Evolutionary conservation across 306 rosid species (phyloP).

Genomic region (Pterocarpus santalinus): DNA sequence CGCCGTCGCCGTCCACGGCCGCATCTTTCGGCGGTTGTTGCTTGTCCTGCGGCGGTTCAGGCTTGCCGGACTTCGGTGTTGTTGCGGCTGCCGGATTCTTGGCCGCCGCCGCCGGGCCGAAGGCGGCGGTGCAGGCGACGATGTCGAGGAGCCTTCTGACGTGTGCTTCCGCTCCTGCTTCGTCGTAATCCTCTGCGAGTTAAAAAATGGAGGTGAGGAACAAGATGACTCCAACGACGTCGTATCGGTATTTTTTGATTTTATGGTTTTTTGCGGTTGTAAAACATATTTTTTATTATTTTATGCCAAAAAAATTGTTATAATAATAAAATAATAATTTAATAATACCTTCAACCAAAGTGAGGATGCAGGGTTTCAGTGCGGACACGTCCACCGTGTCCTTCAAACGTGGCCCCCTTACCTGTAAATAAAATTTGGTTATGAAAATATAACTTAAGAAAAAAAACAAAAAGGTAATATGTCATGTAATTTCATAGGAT

Average conservation of each 20-base stretch:
- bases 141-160: conserved; percentile 84
- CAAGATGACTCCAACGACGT: conserved; percentile 43
- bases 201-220: background rate
- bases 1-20: conserved; percentile 65
- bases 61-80: conserved; percentile 54
- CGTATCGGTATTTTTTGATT: conserved; percentile 1
- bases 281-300: background rate
- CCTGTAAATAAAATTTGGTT: conserved; percentile 48
- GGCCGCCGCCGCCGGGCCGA: conserved; percentile 63
- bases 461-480: too few relatives aligned
- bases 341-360: conserved; percentile 75
- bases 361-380: conserved; percentile 82
- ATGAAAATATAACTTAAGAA: too few relatives aligned
- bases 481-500: too few relatives aligned
- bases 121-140: conserved; percentile 88
- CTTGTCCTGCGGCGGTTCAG: conserved; percentile 42
- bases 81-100: conserved; percentile 44
- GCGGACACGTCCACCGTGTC: conserved; percentile 92
- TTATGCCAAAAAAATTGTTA: background rate
- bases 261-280: background rate
- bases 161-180: conserved; percentile 76
- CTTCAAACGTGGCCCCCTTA: conserved; percentile 80
- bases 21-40: conserved; percentile 55
- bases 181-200: conserved; percentile 81
- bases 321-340: background rate